phyloP scores from a whole-genome alignment of 371 early-diverging fungal species.

The Choanephora cucurbitarum region DNA sequence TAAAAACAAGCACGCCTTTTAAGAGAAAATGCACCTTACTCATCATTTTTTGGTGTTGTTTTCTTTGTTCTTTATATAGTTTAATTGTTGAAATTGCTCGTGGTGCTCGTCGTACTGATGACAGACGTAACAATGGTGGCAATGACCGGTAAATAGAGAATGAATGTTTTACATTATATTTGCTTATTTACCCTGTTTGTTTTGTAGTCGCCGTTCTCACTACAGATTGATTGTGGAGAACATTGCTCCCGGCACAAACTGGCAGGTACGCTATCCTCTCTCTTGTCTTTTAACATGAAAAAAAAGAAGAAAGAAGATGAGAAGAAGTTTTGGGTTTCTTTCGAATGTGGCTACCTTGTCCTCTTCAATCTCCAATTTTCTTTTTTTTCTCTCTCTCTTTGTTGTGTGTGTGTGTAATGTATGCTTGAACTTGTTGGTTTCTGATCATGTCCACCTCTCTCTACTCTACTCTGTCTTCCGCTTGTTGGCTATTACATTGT shows the following conservation, averaged over 20 bases:
- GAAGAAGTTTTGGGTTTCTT: background rate
- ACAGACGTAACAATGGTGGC: slow-evolving; percentile 36
- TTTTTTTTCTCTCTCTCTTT: slow-evolving; percentile 24
- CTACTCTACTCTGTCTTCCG: slow-evolving; percentile 18
- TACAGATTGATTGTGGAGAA: slow-evolving; percentile 73
- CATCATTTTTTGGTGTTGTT: no score
- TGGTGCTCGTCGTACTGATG: slow-evolving; percentile 60
- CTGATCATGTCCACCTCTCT: slow-evolving; percentile 13
- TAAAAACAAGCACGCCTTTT: background rate
- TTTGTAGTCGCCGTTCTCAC: slow-evolving; percentile 49
- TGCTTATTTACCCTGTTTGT: background rate
- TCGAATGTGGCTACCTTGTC: slow-evolving; percentile 9
- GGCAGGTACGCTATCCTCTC: slow-evolving; percentile 70
- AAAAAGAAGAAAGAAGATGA: slow-evolving; percentile 12
- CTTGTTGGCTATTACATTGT: slow-evolving; percentile 20
- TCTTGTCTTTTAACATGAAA: no score
- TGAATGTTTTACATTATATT: slow-evolving; percentile 7
- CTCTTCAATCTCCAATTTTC: slow-evolving; percentile 11
- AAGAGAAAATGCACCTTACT: no score
- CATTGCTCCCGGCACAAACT: slow-evolving; percentile 72
- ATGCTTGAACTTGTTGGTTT: slow-evolving; percentile 2
- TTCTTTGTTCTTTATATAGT: slow-evolving; percentile 41
- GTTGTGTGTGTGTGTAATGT: slow-evolving; percentile 11
- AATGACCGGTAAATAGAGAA: slow-evolving; percentile 36
- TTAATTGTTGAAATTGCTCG: slow-evolving; percentile 77